Base-by-base conservation (phyloP, 2,329 filamentous ascomycete species). In the Allantophomopsis cytisporea region DNA sequence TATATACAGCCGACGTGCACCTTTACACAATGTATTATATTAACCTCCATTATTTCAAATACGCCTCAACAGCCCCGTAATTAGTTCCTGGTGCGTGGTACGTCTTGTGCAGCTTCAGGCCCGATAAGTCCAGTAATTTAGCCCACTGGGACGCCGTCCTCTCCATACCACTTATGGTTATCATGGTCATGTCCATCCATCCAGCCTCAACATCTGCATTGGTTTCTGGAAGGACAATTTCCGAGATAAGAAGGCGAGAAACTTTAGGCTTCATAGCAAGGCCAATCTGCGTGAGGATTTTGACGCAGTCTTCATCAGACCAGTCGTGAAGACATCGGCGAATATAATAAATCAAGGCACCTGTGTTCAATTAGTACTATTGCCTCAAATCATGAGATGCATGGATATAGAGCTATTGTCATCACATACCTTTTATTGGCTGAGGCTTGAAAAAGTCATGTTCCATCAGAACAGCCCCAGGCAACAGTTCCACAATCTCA, bases 241-340 rank as follows among this genome's bases (percentile, higher is more conserved):
- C 45, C 8, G 37, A 45, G 3, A 53, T 47, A 7, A 53, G 35
- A 21, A 53, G 39, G 13, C 40, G 43, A 12, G 37, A 41, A 7
- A 42, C 47, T 15, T 47, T 43, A 7, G 39, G 30, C 11, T 28
- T 31, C 50, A 50, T 48, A 7, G 48, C 49, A 17, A 35, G 39
- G 5, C 47, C 44, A n/a, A 58, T 42, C 11, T 60, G 49, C 15
- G 44, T 42, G 8, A 65, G 43, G 18, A 64, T 62, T 12, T 43
- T 28, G 3, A 45, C 14, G 1, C 53, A 54, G 5, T 53, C 47
- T 13, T 46, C 45, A 35, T 64, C 58, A 0, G 54, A 48, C 59
- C 59, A 64, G 41, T 64, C 60, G 37, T 64, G 61, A n/a, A 64
- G 50, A 18, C 62, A 50, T 2, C 47, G 48, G 33, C 55, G 55